These are phyloP conservation scores for Plasmodium ovale DNA, from an alignment of 169 alveolate genomes.

Conservation along the genomic window DNA sequence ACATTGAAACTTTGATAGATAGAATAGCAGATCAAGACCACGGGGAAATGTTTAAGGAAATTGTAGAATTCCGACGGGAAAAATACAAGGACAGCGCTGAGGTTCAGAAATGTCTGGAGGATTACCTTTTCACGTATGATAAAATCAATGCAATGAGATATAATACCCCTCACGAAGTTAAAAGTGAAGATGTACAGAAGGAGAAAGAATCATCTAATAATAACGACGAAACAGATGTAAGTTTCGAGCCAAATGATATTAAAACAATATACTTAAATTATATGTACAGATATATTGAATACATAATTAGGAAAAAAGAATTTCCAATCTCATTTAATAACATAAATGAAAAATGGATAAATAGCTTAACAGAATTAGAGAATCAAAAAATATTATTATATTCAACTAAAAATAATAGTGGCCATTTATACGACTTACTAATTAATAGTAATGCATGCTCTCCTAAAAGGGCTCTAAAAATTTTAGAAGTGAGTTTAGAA, in stretches of 20 bases:
- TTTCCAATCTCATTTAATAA: constrained; percentile 51
- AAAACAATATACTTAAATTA: constrained; percentile 52
- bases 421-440: constrained; percentile 60
- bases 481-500: constrained; percentile 46
- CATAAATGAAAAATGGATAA: constrained; percentile 69
- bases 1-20: constrained; percentile 25
- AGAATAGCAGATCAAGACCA: constrained; percentile 60
- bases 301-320: constrained; percentile 49
- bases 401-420: constrained; percentile 60
- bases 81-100: constrained; percentile 70
- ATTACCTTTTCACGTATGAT: constrained; percentile 63
- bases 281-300: constrained; percentile 68
- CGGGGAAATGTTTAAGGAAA: constrained; percentile 72
- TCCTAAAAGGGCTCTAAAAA: constrained; percentile 54
- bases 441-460: constrained; percentile 76
- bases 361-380: constrained; percentile 56
- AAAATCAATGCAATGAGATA: constrained; percentile 32
- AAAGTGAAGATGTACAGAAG: not conserved
- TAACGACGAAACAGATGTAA: not conserved
- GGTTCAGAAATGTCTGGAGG: constrained; percentile 61
- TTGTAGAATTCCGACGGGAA: constrained; percentile 24
- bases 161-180: not conserved
- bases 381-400: constrained; percentile 66
- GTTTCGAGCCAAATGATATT: constrained; percentile 52
- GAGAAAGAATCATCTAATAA: not conserved